Base-by-base conservation (phyloP, 179 eudicot species). In the Sideroxylon spinosum region DNA sequence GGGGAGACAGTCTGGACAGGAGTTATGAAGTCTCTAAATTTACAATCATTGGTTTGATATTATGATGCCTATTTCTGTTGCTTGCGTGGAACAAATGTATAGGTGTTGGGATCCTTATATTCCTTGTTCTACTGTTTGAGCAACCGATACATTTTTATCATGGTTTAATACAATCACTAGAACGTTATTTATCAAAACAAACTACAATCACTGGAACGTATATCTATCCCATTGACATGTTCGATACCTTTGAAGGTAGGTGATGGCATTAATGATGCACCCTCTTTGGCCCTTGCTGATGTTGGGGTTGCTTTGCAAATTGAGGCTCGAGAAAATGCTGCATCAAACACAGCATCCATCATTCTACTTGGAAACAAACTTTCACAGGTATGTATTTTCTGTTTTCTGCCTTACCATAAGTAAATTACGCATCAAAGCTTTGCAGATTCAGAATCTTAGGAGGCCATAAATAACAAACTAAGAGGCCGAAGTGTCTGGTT, bases 251-350 rank as follows among this genome's bases (percentile, higher is more conserved):
- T 80, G 80, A 88, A 95, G 98, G 97, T 95, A 73, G 98, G 98
- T 71, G 98, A 95, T 86, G 98, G 97, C 20, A 95, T 95, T 75
- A 95, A 95, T 68, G 98, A 95, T 80, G 98, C 98, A 62, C 98
- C 98, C 16, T 91, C 98, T 83, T 88, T 95, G 86, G 98, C 98
- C 68, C 90, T 85, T 79, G 98, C 98, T 69, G 97, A 95, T 83
- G 98, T 95, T 68, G 98, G 98, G 62, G 90, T 95, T 53, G 97
- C 98, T 78, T 81, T 95, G 87, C 91, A 84, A 87, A 89, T 87
- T 82, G 97, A 83, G 74, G 81, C 86, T 60, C 97, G 90, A 80
- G 97, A 93, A 85, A 95, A 89, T 86, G 98, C 97, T 86, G 98
- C 98, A 55, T 93, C 98, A 74, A 93, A 95, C 82, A 89, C 98